Evolutionary conservation across 2,329 filamentous ascomycete species (phyloP).

Genomic region (Clonostachys rosea): DNA sequence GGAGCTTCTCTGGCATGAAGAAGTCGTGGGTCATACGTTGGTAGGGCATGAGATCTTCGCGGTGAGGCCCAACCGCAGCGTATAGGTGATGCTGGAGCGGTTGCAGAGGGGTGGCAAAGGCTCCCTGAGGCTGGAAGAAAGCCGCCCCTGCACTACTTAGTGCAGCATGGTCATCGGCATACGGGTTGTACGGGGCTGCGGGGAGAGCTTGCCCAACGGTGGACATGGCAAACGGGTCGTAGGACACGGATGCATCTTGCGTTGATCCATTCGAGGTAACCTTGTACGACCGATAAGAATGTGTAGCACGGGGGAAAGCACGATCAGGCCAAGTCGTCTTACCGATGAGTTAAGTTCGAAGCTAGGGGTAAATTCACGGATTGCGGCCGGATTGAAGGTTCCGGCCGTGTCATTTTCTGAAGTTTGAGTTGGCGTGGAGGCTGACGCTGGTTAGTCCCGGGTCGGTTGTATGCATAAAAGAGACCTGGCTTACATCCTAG

Average conservation of each 20-base stretch:
- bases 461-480: background rate
- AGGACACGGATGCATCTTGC: conserved; percentile 37
- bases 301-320: background rate
- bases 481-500: conserved; percentile 29
- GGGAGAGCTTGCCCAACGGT: conserved; percentile 46
- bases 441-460: background rate
- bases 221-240: conserved; percentile 62
- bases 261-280: conserved; percentile 38
- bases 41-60: conserved; percentile 76
- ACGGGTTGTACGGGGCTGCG: conserved; percentile 63
- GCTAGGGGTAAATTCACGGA: conserved; percentile 56
- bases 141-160: conserved; percentile 52
- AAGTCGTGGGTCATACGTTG: conserved; percentile 87
- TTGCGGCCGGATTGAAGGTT: conserved; percentile 50
- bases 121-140: conserved; percentile 60
- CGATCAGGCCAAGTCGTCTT: conserved; percentile 11
- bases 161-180: conserved; percentile 64
- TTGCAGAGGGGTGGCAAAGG: conserved; percentile 49
- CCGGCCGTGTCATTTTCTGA: background rate
- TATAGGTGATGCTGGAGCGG: conserved; percentile 91
- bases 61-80: conserved; percentile 77
- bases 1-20: conserved; percentile 80
- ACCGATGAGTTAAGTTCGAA: conserved; percentile 49
- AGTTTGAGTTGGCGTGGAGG: background rate
- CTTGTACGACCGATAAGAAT: conserved; percentile 13